Conservation (phyloP, 257 asterid genomes). For the Echites panduratus region DNA sequence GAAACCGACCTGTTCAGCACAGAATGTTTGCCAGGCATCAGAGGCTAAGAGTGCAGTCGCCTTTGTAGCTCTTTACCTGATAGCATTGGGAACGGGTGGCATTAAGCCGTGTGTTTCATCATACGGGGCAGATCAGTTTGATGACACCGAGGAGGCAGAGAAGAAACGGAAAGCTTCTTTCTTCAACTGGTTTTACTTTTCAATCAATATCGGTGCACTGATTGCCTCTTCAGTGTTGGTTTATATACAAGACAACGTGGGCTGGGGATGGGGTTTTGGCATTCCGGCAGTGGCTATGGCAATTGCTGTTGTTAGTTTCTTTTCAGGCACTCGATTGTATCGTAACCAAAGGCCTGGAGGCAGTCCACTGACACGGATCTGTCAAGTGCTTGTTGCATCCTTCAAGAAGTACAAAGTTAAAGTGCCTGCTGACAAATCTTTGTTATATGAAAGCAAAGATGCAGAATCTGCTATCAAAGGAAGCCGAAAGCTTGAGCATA, state of each 20-base stretch:
- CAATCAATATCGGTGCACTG: conserved; percentile 55
- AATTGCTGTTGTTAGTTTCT: conserved; percentile 49
- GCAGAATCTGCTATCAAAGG: conserved; percentile 45
- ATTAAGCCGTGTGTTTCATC: conserved; percentile 80
- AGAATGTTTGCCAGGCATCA: conserved; percentile 44
- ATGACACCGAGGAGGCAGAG: conserved; percentile 56
- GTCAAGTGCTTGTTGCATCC: conserved; percentile 64
- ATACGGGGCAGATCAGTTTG: conserved; percentile 73
- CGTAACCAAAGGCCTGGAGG: conserved; percentile 75
- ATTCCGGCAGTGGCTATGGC: conserved; percentile 61
- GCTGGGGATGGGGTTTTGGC: conserved; percentile 79
- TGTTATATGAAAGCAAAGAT: conserved; percentile 41
- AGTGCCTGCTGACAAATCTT: conserved; percentile 41
- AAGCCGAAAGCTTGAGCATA: conserved; percentile 56
- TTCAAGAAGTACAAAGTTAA: conserved; percentile 35
- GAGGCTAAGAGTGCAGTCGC: conserved; percentile 33
- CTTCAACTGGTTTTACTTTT: conserved; percentile 67
- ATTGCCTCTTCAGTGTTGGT: conserved; percentile 55
- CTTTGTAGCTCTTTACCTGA: conserved; percentile 49
- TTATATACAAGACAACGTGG: conserved; percentile 50
- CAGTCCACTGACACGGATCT: conserved; percentile 60
- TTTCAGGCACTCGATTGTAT: conserved; percentile 50
- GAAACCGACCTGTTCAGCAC: conserved; percentile 39
- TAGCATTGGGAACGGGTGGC: conserved; percentile 68
- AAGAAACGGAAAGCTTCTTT: conserved; percentile 50